Evolutionary conservation across 2,329 filamentous ascomycete genomes (phyloP).

Genomic region (Penicillium sp.): DNA sequence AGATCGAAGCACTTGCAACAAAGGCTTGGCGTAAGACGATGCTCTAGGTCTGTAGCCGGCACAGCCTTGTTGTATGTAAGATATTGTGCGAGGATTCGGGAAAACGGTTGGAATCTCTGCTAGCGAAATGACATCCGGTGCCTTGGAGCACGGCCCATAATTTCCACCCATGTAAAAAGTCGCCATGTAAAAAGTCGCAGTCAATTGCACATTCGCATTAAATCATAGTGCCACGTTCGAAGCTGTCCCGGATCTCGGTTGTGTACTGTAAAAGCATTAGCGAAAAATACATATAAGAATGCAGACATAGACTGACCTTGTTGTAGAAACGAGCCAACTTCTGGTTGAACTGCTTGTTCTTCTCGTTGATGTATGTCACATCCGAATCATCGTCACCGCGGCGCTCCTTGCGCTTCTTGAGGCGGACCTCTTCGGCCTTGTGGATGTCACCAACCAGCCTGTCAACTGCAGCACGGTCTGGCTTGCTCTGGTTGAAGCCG

Average conservation of each 20-base stretch:
- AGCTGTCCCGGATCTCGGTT: conserved; percentile 92
- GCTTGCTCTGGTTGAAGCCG: conserved; percentile 80
- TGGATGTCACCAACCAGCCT: conserved; percentile 81
- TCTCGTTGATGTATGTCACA: conserved; percentile 99
- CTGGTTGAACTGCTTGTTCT: conserved; percentile 99
- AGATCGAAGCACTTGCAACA: conserved; percentile 79
- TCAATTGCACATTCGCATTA: conserved; percentile 47
- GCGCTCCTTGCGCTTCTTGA: conserved; percentile 84
- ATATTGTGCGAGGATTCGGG: conserved; percentile 2
- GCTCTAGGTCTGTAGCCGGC: conserved; percentile 57
- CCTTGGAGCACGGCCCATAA: conserved; percentile 3
- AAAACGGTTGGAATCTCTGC: conserved; percentile 6
- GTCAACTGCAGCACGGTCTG: conserved; percentile 84
- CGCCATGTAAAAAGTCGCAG: conserved; percentile 24
- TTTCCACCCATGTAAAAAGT: conserved; percentile 22
- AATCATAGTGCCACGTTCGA: conserved; percentile 96
- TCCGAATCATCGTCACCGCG: conserved; percentile 83
- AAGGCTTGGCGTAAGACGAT: conserved; percentile 89
- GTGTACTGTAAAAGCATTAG: conserved; percentile 65
- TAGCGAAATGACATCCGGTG: conserved; percentile 2
- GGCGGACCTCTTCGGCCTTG: conserved; percentile 81
- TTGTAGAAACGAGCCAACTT: conserved; percentile 96
- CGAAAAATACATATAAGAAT: neutral
- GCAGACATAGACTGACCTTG: conserved; percentile 57
- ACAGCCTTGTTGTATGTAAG: conserved; percentile 3